Evolutionary conservation across 2,329 filamentous ascomycete genomes (phyloP), one percentile per base, ranked within the genome.

Genomic region (Microcyclospora pomicola): DNA sequence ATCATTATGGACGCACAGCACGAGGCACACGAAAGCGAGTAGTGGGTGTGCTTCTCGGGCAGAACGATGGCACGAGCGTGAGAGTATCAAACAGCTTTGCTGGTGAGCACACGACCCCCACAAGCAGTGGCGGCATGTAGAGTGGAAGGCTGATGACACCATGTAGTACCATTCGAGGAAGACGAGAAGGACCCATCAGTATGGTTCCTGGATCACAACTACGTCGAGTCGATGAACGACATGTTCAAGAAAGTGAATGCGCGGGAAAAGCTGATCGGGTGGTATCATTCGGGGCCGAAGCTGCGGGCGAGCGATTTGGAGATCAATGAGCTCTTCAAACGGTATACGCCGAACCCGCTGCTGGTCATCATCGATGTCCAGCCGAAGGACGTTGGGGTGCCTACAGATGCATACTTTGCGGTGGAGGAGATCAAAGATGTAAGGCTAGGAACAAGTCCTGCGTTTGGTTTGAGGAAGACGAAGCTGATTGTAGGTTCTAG

Each of bases 191-290:
- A 98, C 60, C 88, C 88, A 3, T 92, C 88, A 28, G 91, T 98
- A 59, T 98, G 91, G 91, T 98, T 96, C 61, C 68, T 98, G 48
- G 91, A 98, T 62, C 91, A 98, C 73, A 96, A 96, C 73, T 98
- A 95, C 58, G 83, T 98, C 63, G 91, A 98, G 66, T 84, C 81
- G 52, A 98, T 98, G 91, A 93, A 91, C 67, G 91, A 96, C 64
- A 98, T 98, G 91, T 98, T 98, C 75, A 98, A 98, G 72, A 96
- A 96, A 69, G 87, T 98, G 72, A 98, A 98, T 68, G 91, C 91
- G 44, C 73, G 84, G 47, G 91, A 98, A 69, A 96, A 96, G 77
- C 74, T 98, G 61, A 92, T 98, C 72, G 91, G 91, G 58, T 98
- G 91, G 91, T 98, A 98, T 65, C 91, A 98, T 66, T 93, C 91